These are phyloP conservation scores for Fusarium torulosum DNA, from an alignment of 2,329 filamentous ascomycete species.

Conservation along the genomic window DNA sequence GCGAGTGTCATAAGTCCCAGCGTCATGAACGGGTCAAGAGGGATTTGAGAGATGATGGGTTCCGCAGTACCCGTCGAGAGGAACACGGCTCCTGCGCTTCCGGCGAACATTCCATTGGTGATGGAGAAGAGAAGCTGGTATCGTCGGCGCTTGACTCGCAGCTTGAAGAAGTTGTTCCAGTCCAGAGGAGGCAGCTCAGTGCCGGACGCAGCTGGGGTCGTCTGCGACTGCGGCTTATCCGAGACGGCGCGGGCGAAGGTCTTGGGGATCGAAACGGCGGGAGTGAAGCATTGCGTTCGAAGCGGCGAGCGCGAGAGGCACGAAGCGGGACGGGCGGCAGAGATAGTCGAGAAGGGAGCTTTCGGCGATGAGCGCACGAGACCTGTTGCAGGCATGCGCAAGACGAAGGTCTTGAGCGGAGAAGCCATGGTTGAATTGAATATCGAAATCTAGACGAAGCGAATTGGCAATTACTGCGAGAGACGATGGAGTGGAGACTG, in stretches of 20 bases:
- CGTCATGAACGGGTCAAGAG: constrained; percentile 88
- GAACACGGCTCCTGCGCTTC: constrained; percentile 72
- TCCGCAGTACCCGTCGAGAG: constrained; percentile 81
- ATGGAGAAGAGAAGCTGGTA: constrained; percentile 86
- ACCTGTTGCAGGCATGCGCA: constrained; percentile 48
- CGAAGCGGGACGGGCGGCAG: constrained; percentile 29
- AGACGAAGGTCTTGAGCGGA: constrained; percentile 51
- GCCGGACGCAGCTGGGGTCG: constrained; percentile 30
- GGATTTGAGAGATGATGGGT: constrained; percentile 75
- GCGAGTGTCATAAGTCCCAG: constrained; percentile 83
- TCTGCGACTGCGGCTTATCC: constrained; percentile 23
- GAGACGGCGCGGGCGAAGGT: constrained; percentile 41
- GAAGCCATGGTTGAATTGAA: constrained; percentile 45
- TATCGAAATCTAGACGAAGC: background rate
- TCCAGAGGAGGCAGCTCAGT: constrained; percentile 63
- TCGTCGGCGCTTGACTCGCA: constrained; percentile 86
- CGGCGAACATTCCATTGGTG: constrained; percentile 71
- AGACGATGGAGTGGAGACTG: constrained; percentile 38
- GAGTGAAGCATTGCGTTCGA: constrained; percentile 36
- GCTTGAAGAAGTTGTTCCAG: constrained; percentile 94
- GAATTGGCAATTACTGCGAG: constrained; percentile 8
- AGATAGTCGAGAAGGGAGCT: constrained; percentile 49
- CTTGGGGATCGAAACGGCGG: constrained; percentile 28
- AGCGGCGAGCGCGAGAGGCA: constrained; percentile 41
- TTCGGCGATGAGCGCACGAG: constrained; percentile 46